Conservation (phyloP, 2,329 filamentous ascomycete species). For the Fusarium udum region DNA sequence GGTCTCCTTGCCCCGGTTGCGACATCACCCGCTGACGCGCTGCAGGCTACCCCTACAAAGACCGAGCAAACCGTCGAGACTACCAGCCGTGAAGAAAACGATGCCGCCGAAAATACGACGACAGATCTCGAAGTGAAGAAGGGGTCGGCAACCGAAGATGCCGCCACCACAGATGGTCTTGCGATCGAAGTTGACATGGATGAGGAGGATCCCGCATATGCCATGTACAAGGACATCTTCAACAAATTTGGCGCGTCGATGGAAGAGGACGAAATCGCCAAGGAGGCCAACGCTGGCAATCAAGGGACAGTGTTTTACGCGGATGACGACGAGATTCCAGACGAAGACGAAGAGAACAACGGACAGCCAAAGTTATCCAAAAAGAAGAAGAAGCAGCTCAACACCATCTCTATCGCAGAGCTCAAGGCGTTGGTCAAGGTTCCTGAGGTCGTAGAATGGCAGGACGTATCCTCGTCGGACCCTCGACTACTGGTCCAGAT, state of each 20-base stretch:
- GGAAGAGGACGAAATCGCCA: slow-evolving; percentile 70
- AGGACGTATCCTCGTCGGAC: slow-evolving; percentile 90
- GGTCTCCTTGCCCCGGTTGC: not conserved
- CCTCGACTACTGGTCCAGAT: slow-evolving; percentile 91
- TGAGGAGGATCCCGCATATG: slow-evolving; percentile 81
- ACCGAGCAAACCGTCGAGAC: slow-evolving; percentile 31
- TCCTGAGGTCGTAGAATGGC: slow-evolving; percentile 97
- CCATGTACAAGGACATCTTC: slow-evolving; percentile 85
- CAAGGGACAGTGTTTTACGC: slow-evolving; percentile 87
- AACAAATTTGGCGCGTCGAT: slow-evolving; percentile 76
- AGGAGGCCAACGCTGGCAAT: slow-evolving; percentile 73
- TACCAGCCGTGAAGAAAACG: slow-evolving; percentile 40
- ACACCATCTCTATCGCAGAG: slow-evolving; percentile 93
- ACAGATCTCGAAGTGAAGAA: slow-evolving; percentile 57
- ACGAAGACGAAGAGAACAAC: slow-evolving; percentile 78
- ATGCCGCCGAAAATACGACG: slow-evolving; percentile 48
- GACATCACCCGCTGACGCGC: slow-evolving; percentile 29
- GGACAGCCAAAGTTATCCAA: slow-evolving; percentile 81
- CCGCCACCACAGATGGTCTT: slow-evolving; percentile 56
- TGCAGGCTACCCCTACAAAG: slow-evolving; percentile 28
- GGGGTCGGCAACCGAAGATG: slow-evolving; percentile 46
- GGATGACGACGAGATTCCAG: slow-evolving; percentile 86
- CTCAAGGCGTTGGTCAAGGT: slow-evolving; percentile 91
- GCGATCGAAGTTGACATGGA: slow-evolving; percentile 69
- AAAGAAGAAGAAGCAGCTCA: slow-evolving; percentile 91